These are phyloP conservation scores for Chalciporus sp. DNA, from an alignment of 1,284 basidiomycete species.

Conservation along the genomic window DNA sequence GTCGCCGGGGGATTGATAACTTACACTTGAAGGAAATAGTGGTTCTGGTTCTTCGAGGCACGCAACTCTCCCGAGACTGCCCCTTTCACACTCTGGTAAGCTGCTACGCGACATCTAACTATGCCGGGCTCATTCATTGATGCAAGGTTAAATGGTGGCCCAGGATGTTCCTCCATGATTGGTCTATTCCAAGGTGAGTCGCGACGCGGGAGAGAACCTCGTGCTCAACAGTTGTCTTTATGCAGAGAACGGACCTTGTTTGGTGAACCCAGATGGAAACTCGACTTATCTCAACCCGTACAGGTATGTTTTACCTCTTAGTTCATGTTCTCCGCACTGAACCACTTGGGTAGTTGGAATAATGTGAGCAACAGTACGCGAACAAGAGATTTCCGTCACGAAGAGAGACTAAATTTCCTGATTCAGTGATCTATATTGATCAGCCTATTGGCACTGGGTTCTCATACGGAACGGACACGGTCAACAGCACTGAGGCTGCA, in stretches of 20 bases:
- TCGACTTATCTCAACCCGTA: slow-evolving; percentile 34
- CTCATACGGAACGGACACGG: slow-evolving; percentile 58
- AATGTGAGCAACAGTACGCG: slow-evolving; percentile 63
- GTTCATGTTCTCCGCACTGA: slow-evolving; percentile 1
- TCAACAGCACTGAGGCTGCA: slow-evolving; percentile 54
- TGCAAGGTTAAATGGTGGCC: slow-evolving; percentile 39
- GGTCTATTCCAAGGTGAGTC: slow-evolving; percentile 44
- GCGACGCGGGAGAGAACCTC: not conserved
- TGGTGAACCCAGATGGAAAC: slow-evolving; percentile 26
- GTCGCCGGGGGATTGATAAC: not conserved
- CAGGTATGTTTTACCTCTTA: slow-evolving; percentile 19
- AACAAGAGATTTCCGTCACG: not conserved
- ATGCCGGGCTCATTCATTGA: slow-evolving; percentile 23
- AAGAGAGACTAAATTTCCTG: not conserved
- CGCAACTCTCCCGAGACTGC: slow-evolving; percentile 59
- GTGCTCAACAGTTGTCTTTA: not conserved
- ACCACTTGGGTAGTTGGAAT: slow-evolving; percentile 57
- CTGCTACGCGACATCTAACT: not conserved
- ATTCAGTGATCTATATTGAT: slow-evolving; percentile 71
- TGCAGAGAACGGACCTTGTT: slow-evolving; percentile 34
- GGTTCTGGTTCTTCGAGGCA: slow-evolving; percentile 77
- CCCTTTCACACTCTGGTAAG: slow-evolving; percentile 66
- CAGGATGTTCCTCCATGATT: slow-evolving; percentile 46
- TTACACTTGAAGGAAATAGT: slow-evolving; percentile 38
- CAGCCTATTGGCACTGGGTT: slow-evolving; percentile 75